These are phyloP conservation scores for Scutellaria galericulata DNA, from an alignment of 257 asterid species.

Conservation along the genomic window DNA sequence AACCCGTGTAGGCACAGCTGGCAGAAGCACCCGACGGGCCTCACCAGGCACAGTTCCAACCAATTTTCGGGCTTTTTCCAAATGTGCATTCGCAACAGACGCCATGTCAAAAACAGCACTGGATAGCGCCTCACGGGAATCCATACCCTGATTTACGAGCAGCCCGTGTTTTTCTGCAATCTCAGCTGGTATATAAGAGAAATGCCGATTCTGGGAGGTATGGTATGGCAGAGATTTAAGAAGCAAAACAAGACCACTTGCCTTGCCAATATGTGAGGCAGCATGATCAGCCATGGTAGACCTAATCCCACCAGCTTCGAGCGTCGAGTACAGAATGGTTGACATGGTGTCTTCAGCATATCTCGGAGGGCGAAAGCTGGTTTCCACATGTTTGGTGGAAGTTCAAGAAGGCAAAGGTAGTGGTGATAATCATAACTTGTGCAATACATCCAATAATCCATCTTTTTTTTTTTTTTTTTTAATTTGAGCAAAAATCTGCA, in stretches of 20 bases:
- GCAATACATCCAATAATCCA: too few relatives aligned
- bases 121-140: slow-evolving; percentile 67
- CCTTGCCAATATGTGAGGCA: slow-evolving; percentile 96
- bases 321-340: slow-evolving; percentile 81
- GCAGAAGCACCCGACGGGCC: slow-evolving; percentile 76
- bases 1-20: slow-evolving; percentile 83
- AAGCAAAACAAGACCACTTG: slow-evolving; percentile 83
- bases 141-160: slow-evolving; percentile 52
- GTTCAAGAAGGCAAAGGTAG: slow-evolving; percentile 97
- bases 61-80: slow-evolving; percentile 81
- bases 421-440: slow-evolving; percentile 80
- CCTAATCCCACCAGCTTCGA: slow-evolving; percentile 75
- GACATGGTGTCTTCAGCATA: slow-evolving; percentile 91
- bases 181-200: slow-evolving; percentile 64
- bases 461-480: too few relatives aligned
- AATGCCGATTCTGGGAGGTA: slow-evolving; percentile 62
- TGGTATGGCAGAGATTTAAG: slow-evolving; percentile 87
- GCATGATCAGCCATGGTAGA: slow-evolving; percentile 92
- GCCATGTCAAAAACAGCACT: slow-evolving; percentile 89
- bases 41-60: slow-evolving; percentile 71
- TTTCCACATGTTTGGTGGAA: slow-evolving; percentile 80
- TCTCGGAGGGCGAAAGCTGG: slow-evolving; percentile 81
- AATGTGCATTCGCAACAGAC: slow-evolving; percentile 79
- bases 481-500: too few relatives aligned
- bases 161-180: slow-evolving; percentile 82